Conservation (phyloP, 345 rosid species). For the Lepidium aucheri region DNA sequence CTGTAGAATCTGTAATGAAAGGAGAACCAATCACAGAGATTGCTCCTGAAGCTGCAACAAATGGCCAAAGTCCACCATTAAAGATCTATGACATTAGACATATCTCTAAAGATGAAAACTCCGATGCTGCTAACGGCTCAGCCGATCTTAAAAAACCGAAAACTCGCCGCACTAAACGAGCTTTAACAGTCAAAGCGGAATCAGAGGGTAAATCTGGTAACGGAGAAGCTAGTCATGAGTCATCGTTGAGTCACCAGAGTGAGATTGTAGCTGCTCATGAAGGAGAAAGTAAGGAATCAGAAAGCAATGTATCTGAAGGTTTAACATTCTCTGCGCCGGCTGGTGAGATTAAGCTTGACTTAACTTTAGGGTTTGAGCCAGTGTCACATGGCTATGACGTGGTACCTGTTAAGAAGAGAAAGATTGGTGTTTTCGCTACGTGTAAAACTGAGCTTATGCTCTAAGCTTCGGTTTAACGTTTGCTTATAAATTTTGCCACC, state of each 20-base stretch:
- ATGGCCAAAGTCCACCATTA: conserved; percentile 69
- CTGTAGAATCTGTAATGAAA: conserved; percentile 80
- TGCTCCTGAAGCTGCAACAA: conserved; percentile 65
- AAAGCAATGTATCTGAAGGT: conserved; percentile 51
- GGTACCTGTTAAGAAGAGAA: conserved; percentile 76
- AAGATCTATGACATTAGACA: conserved; percentile 89
- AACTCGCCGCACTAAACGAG: conserved; percentile 10
- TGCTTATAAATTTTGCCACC: conserved; percentile 8
- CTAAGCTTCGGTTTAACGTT: neutral
- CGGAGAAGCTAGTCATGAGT: conserved; percentile 55
- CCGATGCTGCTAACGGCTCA: conserved; percentile 5
- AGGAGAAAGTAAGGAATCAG: conserved; percentile 55
- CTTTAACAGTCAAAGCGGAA: neutral
- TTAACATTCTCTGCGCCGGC: conserved; percentile 33
- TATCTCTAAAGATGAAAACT: conserved; percentile 64
- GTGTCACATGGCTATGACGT: conserved; percentile 38
- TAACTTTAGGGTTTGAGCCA: conserved; percentile 55
- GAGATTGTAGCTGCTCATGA: conserved; percentile 42
- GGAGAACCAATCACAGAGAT: conserved; percentile 73
- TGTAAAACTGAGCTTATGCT: conserved; percentile 59
- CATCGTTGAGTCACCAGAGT: conserved; percentile 86
- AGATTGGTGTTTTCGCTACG: conserved; percentile 25
- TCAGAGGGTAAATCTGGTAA: conserved; percentile 26
- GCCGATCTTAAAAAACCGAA: conserved; percentile 1
- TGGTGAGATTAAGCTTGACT: conserved; percentile 38